phyloP scores from a whole-genome alignment of 306 rosid species.

The Vigna hirtella region DNA sequence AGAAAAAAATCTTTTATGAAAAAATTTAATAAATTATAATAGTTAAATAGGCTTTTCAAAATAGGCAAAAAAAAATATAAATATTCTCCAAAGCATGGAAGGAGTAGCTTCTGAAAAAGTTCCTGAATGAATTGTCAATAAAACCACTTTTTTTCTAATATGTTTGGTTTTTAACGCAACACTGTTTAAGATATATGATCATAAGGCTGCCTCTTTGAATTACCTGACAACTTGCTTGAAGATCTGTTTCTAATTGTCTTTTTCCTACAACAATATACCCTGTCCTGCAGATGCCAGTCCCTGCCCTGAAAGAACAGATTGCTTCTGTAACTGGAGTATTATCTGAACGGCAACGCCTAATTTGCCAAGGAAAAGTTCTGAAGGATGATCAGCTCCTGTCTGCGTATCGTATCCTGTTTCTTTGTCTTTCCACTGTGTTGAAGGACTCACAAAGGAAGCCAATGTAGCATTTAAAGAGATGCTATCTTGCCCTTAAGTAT shows the following conservation, averaged over 20 bases:
- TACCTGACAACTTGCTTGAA: conserved; percentile 18
- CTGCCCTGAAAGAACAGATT: conserved; percentile 64
- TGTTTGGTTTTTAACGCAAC: conserved; percentile 21
- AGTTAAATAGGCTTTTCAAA: not conserved
- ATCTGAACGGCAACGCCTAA: conserved; percentile 60
- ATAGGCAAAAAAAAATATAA: not conserved
- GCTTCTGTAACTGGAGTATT: conserved; percentile 65
- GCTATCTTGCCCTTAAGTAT: conserved; percentile 27
- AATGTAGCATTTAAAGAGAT: conserved; percentile 24
- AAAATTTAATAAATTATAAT: not conserved
- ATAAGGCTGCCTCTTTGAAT: conserved; percentile 29
- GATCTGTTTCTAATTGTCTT: conserved; percentile 26
- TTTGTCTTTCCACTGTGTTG: conserved; percentile 37
- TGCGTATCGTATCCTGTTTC: conserved; percentile 64
- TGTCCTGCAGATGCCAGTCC: conserved; percentile 85
- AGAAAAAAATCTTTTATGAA: not conserved
- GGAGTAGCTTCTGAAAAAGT: not conserved
- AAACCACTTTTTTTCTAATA: not conserved
- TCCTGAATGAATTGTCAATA: not conserved
- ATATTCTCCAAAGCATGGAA: conserved; percentile 7
- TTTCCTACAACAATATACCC: conserved; percentile 21
- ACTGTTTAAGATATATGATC: conserved; percentile 35
- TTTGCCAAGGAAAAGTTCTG: conserved; percentile 62
- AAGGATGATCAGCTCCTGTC: conserved; percentile 67
- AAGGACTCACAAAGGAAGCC: conserved; percentile 29